These are phyloP conservation scores for Yamadazyma diospyri DNA, from an alignment of 1,139 yeast genomes.

Conservation along the genomic window DNA sequence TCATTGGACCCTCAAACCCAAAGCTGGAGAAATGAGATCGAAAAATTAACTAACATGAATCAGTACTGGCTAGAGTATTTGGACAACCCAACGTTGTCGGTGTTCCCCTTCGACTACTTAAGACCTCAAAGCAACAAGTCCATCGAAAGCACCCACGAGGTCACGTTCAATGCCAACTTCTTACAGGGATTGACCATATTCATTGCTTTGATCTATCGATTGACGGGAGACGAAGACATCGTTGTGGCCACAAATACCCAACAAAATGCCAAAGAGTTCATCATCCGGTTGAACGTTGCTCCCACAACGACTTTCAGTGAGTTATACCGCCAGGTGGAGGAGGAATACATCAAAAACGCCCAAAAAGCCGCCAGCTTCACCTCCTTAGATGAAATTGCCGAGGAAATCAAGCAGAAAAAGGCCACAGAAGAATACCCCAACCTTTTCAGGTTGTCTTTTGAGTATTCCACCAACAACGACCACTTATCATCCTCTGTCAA, in stretches of 20 bases:
- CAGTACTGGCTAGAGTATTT: conserved; percentile 65
- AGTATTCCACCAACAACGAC: conserved; percentile 36
- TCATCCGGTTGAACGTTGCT: conserved; percentile 58
- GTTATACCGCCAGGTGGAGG: conserved; percentile 43
- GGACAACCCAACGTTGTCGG: conserved; percentile 81
- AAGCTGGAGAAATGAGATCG: conserved; percentile 2
- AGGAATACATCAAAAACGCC: conserved; percentile 38
- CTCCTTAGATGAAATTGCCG: conserved; percentile 57
- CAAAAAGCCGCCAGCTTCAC: conserved; percentile 32
- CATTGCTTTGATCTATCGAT: conserved; percentile 67
- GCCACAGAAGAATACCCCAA: conserved; percentile 58
- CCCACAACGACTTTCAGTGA: conserved; percentile 53
- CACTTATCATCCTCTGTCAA: conserved; percentile 45
- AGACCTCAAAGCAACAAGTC: conserved; percentile 71
- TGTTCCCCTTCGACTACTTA: conserved; percentile 82
- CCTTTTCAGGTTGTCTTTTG: conserved; percentile 62
- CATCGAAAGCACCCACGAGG: conserved; percentile 56
- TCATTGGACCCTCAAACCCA: conserved; percentile 6
- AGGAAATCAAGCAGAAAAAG: conserved; percentile 44
- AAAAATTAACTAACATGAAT: conserved; percentile 1
- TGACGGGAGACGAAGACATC: conserved; percentile 93
- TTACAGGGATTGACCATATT: conserved; percentile 63
- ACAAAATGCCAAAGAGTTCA: conserved; percentile 42
- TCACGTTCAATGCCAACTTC: conserved; percentile 35
- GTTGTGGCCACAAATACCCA: conserved; percentile 67